A percentile compares a stretch with the other conserved stretches of the same genome.
Conservation (phyloP, 202 grass and related monocot genomes). For the Zoysia matrella region DNA sequence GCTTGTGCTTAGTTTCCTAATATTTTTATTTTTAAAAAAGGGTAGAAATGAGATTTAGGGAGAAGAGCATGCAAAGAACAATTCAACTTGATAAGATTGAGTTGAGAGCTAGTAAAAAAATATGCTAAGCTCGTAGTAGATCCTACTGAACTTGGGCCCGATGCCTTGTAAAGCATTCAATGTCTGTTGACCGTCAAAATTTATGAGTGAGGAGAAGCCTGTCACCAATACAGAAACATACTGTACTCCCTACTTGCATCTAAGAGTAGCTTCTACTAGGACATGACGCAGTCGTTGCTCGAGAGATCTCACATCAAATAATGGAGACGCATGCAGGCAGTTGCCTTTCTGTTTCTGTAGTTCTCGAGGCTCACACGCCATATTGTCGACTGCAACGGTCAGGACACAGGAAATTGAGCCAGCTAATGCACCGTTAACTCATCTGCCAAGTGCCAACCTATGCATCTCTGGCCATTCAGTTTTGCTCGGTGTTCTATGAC, state of each 20-base stretch:
- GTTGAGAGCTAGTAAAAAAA: slow-evolving; percentile 60
- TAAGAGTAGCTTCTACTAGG: slow-evolving; percentile 1
- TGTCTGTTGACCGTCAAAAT: slow-evolving; percentile 48
- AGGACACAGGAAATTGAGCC: slow-evolving; percentile 40
- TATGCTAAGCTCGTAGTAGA: no score
- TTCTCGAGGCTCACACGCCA: slow-evolving; percentile 40
- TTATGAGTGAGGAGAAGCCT: slow-evolving; percentile 29
- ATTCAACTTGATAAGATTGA: slow-evolving; percentile 51
- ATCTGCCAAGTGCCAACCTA: slow-evolving; percentile 21
- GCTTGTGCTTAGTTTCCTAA: no score
- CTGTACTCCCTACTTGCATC: neutral
- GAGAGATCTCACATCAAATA: slow-evolving; percentile 70
- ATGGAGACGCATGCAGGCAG: slow-evolving; percentile 25
- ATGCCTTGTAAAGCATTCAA: slow-evolving; percentile 42
- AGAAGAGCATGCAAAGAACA: slow-evolving; percentile 39
- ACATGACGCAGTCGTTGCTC: slow-evolving; percentile 33
- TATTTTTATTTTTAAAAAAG: no score
- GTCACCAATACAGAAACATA: slow-evolving; percentile 37
- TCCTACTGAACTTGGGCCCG: no score
- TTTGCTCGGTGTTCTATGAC: neutral
- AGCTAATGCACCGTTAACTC: slow-evolving; percentile 22
- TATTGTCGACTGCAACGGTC: slow-evolving; percentile 45
- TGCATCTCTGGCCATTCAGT: neutral
- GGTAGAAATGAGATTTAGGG: neutral
- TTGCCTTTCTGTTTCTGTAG: slow-evolving; percentile 32